Conservation (phyloP, 2,329 filamentous ascomycete genomes). For the Pseudocercospora vitis region DNA sequence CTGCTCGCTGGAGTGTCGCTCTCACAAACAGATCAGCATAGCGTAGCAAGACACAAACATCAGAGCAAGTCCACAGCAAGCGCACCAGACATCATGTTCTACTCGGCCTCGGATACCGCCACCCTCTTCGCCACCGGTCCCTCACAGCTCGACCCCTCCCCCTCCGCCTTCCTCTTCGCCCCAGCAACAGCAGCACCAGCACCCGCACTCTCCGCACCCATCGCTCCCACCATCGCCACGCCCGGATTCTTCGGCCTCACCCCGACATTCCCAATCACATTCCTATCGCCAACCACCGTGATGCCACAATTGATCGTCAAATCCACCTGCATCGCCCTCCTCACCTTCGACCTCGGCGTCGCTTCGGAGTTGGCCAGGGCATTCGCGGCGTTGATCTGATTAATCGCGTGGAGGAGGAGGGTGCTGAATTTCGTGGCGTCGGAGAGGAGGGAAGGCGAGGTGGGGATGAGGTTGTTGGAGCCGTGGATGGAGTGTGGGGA, state of each 20-base stretch:
- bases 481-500: constrained; percentile 50
- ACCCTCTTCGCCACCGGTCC: constrained; percentile 25
- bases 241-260: constrained; percentile 30
- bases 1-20: too few relatives aligned
- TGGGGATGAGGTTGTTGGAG: constrained; percentile 52
- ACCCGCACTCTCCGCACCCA: background rate
- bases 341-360: constrained; percentile 45
- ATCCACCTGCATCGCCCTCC: constrained; percentile 50
- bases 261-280: constrained; percentile 35
- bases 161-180: constrained; percentile 37
- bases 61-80: too few relatives aligned
- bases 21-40: too few relatives aligned
- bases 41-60: too few relatives aligned
- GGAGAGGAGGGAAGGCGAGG: constrained; percentile 39
- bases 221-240: too few relatives aligned
- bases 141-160: constrained; percentile 11
- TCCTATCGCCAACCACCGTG: constrained; percentile 34
- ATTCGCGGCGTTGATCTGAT: constrained; percentile 39
- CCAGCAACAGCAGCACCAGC: constrained; percentile 24
- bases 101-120: constrained; percentile 3
- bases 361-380: constrained; percentile 44
- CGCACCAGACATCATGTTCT: background rate
- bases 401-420: constrained; percentile 49
- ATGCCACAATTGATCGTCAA: constrained; percentile 43
- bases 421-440: constrained; percentile 47